These are phyloP conservation scores for Coemansia sp. DNA, from an alignment of 192 early-diverging fungal genomes.

Conservation along the genomic window DNA sequence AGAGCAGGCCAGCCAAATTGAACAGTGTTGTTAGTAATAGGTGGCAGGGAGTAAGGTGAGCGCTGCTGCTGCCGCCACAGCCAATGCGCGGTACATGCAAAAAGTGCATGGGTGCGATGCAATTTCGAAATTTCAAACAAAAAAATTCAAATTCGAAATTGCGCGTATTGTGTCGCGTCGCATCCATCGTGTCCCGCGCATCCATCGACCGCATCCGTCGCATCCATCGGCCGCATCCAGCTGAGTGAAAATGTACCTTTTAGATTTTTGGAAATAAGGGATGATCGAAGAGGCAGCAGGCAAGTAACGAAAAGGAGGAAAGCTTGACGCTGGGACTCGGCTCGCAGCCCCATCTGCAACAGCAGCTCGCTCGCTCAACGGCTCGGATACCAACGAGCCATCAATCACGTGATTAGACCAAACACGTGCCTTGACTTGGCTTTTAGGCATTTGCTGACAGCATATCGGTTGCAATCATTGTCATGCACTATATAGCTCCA, in stretches of 20 bases:
- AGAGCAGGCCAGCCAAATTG: neutral
- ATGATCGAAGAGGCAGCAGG: neutral
- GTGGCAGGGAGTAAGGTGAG: too few relatives aligned
- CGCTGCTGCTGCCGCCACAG: neutral
- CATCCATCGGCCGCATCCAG: neutral
- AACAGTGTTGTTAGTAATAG: too few relatives aligned
- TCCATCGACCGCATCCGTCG: neutral
- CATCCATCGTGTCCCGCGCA: neutral
- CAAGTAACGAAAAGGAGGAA: neutral
- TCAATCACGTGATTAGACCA: too few relatives aligned
- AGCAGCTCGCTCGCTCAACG: too few relatives aligned
- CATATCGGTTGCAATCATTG: too few relatives aligned
- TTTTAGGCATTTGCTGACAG: too few relatives aligned
- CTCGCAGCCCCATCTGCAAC: too few relatives aligned
- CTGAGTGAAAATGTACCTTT: neutral
- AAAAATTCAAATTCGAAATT: conserved; percentile 3
- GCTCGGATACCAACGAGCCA: too few relatives aligned
- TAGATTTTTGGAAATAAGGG: conserved; percentile 1
- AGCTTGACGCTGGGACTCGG: neutral
- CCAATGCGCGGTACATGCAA: neutral
- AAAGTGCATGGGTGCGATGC: neutral
- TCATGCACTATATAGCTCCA: too few relatives aligned
- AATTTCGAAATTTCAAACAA: too few relatives aligned
- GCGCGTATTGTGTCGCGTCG: neutral
- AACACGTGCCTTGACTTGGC: too few relatives aligned